Base-by-base conservation (phyloP, 257 asterid genomes). In the Oldenlandia corymbosa region DNA sequence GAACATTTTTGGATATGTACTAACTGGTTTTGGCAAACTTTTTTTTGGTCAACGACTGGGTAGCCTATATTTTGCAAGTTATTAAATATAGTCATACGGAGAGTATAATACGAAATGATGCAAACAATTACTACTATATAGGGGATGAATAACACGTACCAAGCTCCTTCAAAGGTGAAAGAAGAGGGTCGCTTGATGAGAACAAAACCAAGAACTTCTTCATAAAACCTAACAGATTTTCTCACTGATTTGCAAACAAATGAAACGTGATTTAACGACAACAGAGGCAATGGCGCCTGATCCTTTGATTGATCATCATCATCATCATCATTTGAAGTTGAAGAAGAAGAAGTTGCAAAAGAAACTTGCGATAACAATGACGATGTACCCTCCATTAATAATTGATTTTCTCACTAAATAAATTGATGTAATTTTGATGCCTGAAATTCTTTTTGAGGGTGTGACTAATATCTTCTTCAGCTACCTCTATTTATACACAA, bases 131-230 rank as follows among this genome's bases (percentile, higher is more conserved):
- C n/a, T n/a, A n/a, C n/a, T n/a, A n/a, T n/a, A n/a, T n/a, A n/a
- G n/a, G 14, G 6, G 12, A 55, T 28, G 5, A 56, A 18, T 31
- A 18, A 3, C 14, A 60, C 76, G 18, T 80, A 88, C 96, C 95
- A 88, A 67, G 96, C 95, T 46, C 96, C 96, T 73, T 86, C 87
- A 45, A 89, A 89, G 71, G 86, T 84, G 54, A 89, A 83, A 42
- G 96, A 89, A 64, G 95, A 87, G 0, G 96, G 96, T 53, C 96
- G 73, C 51, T 84, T 83, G 71, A 89, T 82, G 75, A 83, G 87
- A 53, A 86, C 84, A 11, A 89, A 89, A 0, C 96, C 95, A 26
- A 89, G 83, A 52, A 89, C 88, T 51, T 81, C 84, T 36, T 83
- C 78, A 50, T 84, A 89, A 52, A 89, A 89, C 26, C 79, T 69